phyloP scores from a whole-genome alignment of 495 filamentous ascomycete species.

The Hypoxylon trugodes region DNA sequence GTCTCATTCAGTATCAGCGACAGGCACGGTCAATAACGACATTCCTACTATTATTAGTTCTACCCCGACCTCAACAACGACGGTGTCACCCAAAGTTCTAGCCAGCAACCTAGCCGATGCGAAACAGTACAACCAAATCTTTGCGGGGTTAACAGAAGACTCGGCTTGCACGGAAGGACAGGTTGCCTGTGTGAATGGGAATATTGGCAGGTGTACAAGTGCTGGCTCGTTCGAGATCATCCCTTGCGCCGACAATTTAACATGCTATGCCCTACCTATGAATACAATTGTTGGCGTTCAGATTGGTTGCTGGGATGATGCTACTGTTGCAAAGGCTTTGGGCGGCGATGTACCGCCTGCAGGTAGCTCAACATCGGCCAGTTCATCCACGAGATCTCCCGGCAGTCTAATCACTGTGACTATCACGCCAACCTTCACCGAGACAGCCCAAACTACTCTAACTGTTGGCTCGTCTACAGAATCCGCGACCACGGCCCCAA shows the following conservation, averaged over 20 bases:
- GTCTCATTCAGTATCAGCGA: constrained; percentile 35
- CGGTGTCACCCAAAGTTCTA: constrained; percentile 47
- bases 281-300: constrained; percentile 46
- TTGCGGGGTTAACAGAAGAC: constrained; percentile 47
- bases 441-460: constrained; percentile 28
- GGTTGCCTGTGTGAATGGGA: constrained; percentile 52
- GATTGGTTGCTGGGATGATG: constrained; percentile 47
- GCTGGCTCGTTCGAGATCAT: constrained; percentile 44
- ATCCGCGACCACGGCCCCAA: neutral
- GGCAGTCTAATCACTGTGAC: constrained; percentile 21
- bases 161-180: constrained; percentile 49
- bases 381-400: neutral
- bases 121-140: constrained; percentile 49
- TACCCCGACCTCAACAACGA: constrained; percentile 44
- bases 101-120: constrained; percentile 49
- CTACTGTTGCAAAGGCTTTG: constrained; percentile 39
- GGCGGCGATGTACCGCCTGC: constrained; percentile 25
- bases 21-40: constrained; percentile 42
- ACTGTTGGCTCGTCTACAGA: constrained; percentile 6
- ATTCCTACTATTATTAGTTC: constrained; percentile 51
- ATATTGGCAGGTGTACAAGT: constrained; percentile 43
- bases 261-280: constrained; percentile 56
- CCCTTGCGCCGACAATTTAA: constrained; percentile 38
- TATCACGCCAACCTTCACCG: constrained; percentile 33
- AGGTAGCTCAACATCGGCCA: constrained; percentile 7